A percentile compares a stretch with the other conserved stretches of the same genome.
Conservation (phyloP, 1,284 basidiomycete species). For the Schizophyllum amplum region DNA sequence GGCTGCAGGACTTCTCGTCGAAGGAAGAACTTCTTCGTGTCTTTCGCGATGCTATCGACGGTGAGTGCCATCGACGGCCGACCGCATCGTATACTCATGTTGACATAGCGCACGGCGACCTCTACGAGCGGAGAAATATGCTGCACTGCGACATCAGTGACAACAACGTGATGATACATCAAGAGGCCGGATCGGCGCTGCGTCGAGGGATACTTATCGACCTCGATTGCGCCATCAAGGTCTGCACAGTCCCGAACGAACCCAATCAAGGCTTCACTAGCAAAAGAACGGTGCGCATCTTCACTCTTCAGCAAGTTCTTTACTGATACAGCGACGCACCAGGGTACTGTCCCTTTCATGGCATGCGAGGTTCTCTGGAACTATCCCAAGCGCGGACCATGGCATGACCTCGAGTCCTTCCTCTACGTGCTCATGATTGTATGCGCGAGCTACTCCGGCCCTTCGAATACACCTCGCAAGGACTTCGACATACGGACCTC, state of each 20-base stretch:
- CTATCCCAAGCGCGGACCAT: constrained; percentile 1
- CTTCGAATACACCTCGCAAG: neutral
- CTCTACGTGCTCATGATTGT: constrained; percentile 7
- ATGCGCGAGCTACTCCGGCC: constrained; percentile 6
- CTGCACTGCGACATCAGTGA: neutral
- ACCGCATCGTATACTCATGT: no score
- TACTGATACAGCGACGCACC: neutral
- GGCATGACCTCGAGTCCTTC: constrained; percentile 8
- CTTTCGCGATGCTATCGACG: neutral
- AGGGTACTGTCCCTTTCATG: constrained; percentile 10
- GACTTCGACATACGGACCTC: neutral
- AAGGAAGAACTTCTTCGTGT: neutral
- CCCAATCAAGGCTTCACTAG: neutral
- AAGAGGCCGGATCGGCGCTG: no score
- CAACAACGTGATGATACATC: neutral
- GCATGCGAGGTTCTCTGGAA: constrained; percentile 1
- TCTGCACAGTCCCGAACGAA: neutral
- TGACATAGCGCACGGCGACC: neutral
- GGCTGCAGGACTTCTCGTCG: neutral
- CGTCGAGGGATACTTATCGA: neutral
- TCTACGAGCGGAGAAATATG: neutral
- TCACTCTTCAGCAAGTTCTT: neutral
- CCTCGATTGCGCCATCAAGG: neutral
- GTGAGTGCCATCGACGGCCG: neutral
- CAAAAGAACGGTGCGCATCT: neutral